Percentiles rank a stretch among this genome's conserved stretches.
Evolutionary conservation across 2,329 filamentous ascomycete genomes (phyloP).

Genomic region (Furcasterigmium sp.): DNA sequence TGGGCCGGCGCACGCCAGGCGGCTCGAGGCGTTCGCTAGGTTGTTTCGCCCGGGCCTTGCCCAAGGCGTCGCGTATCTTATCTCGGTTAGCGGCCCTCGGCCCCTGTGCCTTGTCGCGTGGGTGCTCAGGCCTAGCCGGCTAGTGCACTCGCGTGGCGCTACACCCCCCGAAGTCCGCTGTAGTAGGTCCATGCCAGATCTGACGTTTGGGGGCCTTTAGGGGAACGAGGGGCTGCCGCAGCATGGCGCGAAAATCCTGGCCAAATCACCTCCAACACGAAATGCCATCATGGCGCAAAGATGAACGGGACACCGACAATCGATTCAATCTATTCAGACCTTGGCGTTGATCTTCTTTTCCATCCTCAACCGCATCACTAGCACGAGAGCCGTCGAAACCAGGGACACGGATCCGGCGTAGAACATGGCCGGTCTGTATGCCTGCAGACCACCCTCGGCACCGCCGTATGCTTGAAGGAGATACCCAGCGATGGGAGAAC

Average conservation of each 20-base stretch:
- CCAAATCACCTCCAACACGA: too few species aligned
- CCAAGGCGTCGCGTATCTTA: slow-evolving; percentile 1
- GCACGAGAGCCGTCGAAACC: slow-evolving; percentile 35
- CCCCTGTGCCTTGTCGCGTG: too few species aligned
- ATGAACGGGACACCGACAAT: too few species aligned
- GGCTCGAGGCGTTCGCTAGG: background rate
- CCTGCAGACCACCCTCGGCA: slow-evolving; percentile 38
- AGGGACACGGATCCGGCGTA: slow-evolving; percentile 52
- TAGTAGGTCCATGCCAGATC: too few species aligned
- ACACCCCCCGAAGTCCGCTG: too few species aligned
- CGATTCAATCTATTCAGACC: slow-evolving; percentile 19
- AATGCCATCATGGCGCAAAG: too few species aligned
- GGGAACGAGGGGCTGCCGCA: too few species aligned
- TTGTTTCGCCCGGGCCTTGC: background rate
- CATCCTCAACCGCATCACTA: slow-evolving; percentile 35
- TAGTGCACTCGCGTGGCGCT: too few species aligned
- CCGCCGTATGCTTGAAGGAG: slow-evolving; percentile 51
- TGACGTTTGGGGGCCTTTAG: too few species aligned
- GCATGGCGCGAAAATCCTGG: too few species aligned
- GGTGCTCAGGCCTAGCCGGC: too few species aligned
- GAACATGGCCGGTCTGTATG: slow-evolving; percentile 57
- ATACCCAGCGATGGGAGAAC: slow-evolving; percentile 55
- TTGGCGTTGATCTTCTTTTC: slow-evolving; percentile 29
- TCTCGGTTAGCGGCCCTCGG: background rate
- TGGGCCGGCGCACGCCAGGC: background rate